Evolutionary conservation across 306 rosid species (phyloP).

Genomic region (Acmispon strigosus): DNA sequence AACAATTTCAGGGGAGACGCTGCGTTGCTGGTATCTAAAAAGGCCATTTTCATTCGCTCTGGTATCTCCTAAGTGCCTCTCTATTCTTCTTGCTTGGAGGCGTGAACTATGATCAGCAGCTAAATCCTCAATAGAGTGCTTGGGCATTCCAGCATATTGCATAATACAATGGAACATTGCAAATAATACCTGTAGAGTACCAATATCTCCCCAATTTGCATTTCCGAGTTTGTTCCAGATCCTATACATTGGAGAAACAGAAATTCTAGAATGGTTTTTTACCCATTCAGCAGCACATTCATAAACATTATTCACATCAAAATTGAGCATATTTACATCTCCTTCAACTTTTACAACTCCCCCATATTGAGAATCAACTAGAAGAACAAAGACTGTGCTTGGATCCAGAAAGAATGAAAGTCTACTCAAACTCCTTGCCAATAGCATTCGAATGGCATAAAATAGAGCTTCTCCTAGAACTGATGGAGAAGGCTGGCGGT

Average conservation of each 20-base stretch:
- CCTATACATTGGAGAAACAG: constrained; percentile 85
- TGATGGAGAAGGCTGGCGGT: constrained; percentile 50
- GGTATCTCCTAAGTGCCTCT: constrained; percentile 73
- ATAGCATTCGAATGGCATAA: constrained; percentile 66
- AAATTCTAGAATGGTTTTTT: constrained; percentile 62
- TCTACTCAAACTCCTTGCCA: constrained; percentile 86
- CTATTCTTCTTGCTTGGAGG: constrained; percentile 81
- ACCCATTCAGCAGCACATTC: constrained; percentile 96
- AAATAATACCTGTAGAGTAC: constrained; percentile 78
- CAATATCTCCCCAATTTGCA: constrained; percentile 95
- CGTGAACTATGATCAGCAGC: constrained; percentile 98
- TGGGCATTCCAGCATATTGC: constrained; percentile 86
- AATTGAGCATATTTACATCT: constrained; percentile 76
- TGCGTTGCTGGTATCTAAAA: constrained; percentile 57
- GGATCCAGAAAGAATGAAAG: constrained; percentile 50
- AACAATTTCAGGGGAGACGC: constrained; percentile 85
- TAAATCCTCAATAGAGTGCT: constrained; percentile 83
- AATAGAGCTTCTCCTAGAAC: constrained; percentile 84
- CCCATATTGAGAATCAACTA: constrained; percentile 85
- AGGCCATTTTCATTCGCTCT: constrained; percentile 68
- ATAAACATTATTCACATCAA: constrained; percentile 72
- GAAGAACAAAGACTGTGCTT: constrained; percentile 66
- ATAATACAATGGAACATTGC: constrained; percentile 82
- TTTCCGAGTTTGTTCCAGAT: constrained; percentile 97
- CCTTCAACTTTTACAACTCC: constrained; percentile 97